phyloP scores from a whole-genome alignment of 345 rosid species.

The Brassica rapa region DNA sequence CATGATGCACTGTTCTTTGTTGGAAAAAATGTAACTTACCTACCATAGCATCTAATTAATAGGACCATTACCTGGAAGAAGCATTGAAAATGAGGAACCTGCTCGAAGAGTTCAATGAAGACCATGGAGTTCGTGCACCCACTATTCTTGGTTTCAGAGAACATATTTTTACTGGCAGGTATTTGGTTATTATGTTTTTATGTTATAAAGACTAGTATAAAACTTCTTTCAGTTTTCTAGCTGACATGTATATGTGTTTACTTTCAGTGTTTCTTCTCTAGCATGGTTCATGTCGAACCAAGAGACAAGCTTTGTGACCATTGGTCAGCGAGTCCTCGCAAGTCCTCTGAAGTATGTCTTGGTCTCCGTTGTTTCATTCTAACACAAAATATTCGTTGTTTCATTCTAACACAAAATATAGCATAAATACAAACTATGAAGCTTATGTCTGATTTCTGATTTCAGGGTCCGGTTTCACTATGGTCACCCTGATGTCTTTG shows the following conservation, averaged over 20 bases:
- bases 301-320: conserved; percentile 93
- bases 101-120: conserved; percentile 91
- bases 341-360: conserved; percentile 83
- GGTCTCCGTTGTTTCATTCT: conserved; percentile 9
- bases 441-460: conserved; percentile 20
- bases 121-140: conserved; percentile 94
- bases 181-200: conserved; percentile 1
- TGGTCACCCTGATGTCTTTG: conserved; percentile 96
- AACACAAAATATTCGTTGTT: conserved; percentile 4
- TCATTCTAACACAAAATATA: background rate
- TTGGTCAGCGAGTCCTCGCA: conserved; percentile 98
- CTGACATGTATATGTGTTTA: conserved; percentile 22
- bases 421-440: conserved; percentile 8
- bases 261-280: conserved; percentile 88
- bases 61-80: conserved; percentile 99
- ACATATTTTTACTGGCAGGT: conserved; percentile 99
- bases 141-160: conserved; percentile 94
- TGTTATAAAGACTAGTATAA: background rate
- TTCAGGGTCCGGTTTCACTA: conserved; percentile 95
- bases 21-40: conserved; percentile 25
- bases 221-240: background rate
- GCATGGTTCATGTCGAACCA: conserved; percentile 99
- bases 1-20: background rate
- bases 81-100: conserved; percentile 97
- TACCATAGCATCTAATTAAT: conserved; percentile 19